Conservation (phyloP, 306 rosid species). For the Acacia confusa region DNA sequence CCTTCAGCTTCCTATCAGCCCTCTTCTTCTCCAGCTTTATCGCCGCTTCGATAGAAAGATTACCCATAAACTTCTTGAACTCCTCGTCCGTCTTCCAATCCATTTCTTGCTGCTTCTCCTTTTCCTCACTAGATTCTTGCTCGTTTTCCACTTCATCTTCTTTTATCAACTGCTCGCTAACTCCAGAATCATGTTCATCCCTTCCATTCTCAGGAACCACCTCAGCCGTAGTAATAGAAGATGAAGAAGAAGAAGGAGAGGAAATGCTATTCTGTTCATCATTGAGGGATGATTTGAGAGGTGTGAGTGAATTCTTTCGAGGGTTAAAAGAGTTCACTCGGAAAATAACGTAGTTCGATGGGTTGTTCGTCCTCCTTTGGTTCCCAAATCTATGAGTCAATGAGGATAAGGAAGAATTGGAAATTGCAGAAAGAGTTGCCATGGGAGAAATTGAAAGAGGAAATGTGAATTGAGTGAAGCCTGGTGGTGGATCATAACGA, state of each 20-base stretch:
- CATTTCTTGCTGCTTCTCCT: slow-evolving; percentile 59
- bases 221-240: slow-evolving; percentile 29
- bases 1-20: slow-evolving; percentile 79
- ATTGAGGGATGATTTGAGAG: slow-evolving; percentile 42
- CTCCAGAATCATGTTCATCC: slow-evolving; percentile 14
- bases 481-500: neutral
- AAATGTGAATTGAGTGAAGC: neutral
- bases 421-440: slow-evolving; percentile 52
- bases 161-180: slow-evolving; percentile 15
- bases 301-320: slow-evolving; percentile 23
- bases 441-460: slow-evolving; percentile 31
- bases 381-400: neutral
- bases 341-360: neutral
- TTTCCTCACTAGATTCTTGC: slow-evolving; percentile 23
- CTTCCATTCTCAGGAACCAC: slow-evolving; percentile 41
- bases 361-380: slow-evolving; percentile 8
- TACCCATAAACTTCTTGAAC: slow-evolving; percentile 85
- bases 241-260: slow-evolving; percentile 10
- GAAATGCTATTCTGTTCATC: slow-evolving; percentile 41
- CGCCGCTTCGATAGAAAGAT: slow-evolving; percentile 87
- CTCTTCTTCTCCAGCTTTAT: slow-evolving; percentile 91
- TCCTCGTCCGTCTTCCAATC: slow-evolving; percentile 87
- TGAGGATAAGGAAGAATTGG: slow-evolving; percentile 36
- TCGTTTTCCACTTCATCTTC: slow-evolving; percentile 23
- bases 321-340: slow-evolving; percentile 25